A percentile compares a stretch with the other conserved stretches of the same genome.
Evolutionary conservation across 345 rosid genomes (phyloP).

Genomic region (Pugionium cornutum): DNA sequence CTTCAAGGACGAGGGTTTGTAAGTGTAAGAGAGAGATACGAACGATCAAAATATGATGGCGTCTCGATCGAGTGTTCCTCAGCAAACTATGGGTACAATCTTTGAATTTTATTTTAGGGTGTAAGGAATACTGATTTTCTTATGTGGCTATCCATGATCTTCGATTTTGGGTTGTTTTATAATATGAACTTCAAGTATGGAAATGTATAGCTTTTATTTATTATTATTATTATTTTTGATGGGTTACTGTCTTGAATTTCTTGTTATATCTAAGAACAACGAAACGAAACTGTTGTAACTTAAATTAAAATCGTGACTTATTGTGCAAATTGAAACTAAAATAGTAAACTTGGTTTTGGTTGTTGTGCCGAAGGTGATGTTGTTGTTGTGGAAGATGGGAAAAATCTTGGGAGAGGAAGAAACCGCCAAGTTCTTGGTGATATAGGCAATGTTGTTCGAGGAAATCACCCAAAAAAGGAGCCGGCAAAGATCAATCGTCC

Average conservation of each 20-base stretch:
- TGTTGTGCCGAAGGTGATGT: slow-evolving; percentile 25
- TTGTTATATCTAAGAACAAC: neutral
- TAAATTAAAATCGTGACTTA: too few species aligned
- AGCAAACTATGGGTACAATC: slow-evolving; percentile 28
- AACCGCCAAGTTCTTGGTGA: slow-evolving; percentile 84
- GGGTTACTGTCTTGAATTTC: slow-evolving; percentile 6
- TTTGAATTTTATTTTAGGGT: neutral
- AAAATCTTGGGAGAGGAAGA: slow-evolving; percentile 54
- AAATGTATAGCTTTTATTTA: neutral
- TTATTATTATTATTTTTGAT: slow-evolving; percentile 4
- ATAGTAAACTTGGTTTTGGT: neutral
- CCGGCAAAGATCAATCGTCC: slow-evolving; percentile 31
- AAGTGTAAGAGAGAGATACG: neutral
- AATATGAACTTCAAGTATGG: neutral
- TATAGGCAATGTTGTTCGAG: slow-evolving; percentile 75
- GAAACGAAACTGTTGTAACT: neutral
- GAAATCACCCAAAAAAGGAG: slow-evolving; percentile 48
- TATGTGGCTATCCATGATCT: neutral
- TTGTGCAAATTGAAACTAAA: slow-evolving; percentile 5
- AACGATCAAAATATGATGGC: slow-evolving; percentile 13
- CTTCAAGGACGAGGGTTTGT: neutral
- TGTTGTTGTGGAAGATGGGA: slow-evolving; percentile 30
- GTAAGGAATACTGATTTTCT: neutral
- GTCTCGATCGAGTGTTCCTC: slow-evolving; percentile 24
- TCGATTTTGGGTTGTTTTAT: neutral